phyloP scores from a whole-genome alignment of 208 protist genomes.

The Wallacemonas sp. region DNA sequence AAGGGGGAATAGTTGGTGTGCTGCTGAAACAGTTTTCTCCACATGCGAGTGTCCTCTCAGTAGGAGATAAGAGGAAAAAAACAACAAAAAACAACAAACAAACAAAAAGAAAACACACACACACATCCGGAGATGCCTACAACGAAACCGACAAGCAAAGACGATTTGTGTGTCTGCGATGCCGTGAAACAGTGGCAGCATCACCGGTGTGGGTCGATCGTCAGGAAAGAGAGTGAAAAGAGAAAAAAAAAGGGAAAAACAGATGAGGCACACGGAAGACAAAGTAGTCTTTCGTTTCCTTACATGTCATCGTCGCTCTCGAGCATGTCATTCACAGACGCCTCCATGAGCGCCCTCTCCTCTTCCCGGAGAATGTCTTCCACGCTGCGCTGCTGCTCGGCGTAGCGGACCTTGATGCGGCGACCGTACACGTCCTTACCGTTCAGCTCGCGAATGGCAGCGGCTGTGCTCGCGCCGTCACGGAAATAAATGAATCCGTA shows the following conservation, averaged over 20 bases:
- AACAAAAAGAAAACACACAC: conserved; percentile 1
- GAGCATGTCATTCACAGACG: neutral
- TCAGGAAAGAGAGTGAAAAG: neutral
- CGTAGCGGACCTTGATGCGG: conserved; percentile 64
- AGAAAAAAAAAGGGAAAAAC: conserved; percentile 2
- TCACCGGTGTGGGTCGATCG: neutral
- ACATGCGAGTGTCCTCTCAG: too few relatives aligned
- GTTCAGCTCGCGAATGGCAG: conserved; percentile 54
- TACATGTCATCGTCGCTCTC: conserved; percentile 8
- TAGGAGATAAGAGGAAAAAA: neutral
- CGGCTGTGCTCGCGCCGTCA: conserved; percentile 37
- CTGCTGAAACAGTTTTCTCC: too few relatives aligned
- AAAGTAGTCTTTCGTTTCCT: neutral
- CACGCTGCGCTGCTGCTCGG: conserved; percentile 43
- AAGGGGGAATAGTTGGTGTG: too few relatives aligned
- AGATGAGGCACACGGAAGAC: conserved; percentile 10
- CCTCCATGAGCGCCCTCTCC: neutral
- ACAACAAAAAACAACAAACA: conserved; percentile 3
- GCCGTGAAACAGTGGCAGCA: too few relatives aligned
- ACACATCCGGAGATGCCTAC: conserved; percentile 1
- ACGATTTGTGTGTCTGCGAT: too few relatives aligned
- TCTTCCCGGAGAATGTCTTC: conserved; percentile 9
- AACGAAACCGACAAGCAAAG: conserved; percentile 7
- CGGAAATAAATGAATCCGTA: conserved; percentile 85
- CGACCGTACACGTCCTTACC: conserved; percentile 43